Base-by-base conservation (phyloP, 306 rosid species). In the Macrotyloma uniflorum region DNA sequence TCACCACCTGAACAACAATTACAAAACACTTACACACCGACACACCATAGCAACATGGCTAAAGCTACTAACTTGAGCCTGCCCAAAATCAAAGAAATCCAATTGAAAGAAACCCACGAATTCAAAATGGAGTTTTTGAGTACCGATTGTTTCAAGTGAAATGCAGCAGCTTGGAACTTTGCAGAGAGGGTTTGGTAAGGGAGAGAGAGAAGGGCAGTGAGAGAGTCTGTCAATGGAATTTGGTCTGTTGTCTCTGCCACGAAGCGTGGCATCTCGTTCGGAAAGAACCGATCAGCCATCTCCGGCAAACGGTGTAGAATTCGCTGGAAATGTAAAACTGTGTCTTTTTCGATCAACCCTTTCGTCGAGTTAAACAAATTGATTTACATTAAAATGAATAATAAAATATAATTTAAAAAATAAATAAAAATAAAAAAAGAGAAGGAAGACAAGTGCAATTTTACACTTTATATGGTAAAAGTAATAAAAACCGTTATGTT, bases 201-300 rank as follows among this genome's bases (percentile, higher is more conserved):
- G 73, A 89, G 87, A 51, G 85, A 85, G 26, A 91, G 91, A 11
- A 94, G 89, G 14, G 49, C 49, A 19, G 84, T 32, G 73, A 90
- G 87, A 0, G 93, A 74, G 43, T 84, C 81, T 11, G 72, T 19
- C 22, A 75, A 18, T 26, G 67, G 59, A 36, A 47, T 18, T 65
- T 69, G 72, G n/a, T 82, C 84, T 14, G 81, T 53, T 19, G 55
- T 45, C 81, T 91, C 97, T n/a, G 79, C 82, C 8, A 79, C 64
- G 51, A 84, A 89, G 20, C 62, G 78, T 30, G 90, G 94, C 94
- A 91, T 80, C 26, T 80, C 89, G 70, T 90, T 94, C 8, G 79
- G 90, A 67, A 90, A 94, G 88, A 82, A 94, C 16, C 91, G 90
- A 67, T 94, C 96, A 5, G 87, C 82, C 98, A 94, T 77, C 18